These are phyloP conservation scores for Ogataea hybrid DNA, from an alignment of 1,139 yeast species.

Conservation along the genomic window DNA sequence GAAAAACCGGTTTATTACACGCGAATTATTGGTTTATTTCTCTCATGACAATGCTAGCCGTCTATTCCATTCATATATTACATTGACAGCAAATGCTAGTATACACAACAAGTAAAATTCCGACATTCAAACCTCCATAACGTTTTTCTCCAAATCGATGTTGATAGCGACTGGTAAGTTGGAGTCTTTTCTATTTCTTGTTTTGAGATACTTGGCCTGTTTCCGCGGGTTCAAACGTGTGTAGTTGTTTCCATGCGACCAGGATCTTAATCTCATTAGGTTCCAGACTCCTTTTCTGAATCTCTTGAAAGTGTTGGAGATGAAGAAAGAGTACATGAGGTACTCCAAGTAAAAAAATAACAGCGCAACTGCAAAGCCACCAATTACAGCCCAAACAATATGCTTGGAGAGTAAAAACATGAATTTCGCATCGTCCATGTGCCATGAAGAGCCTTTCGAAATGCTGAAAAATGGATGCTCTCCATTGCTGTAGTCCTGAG, in stretches of 20 bases:
- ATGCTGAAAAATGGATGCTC: conserved; percentile 65
- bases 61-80: conserved; percentile 4
- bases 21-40: not conserved
- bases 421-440: conserved; percentile 76
- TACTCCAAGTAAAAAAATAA: conserved; percentile 61
- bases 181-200: conserved; percentile 54
- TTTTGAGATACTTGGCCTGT: conserved; percentile 27
- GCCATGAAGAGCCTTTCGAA: conserved; percentile 87
- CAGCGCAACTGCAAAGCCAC: conserved; percentile 62
- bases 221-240: conserved; percentile 18
- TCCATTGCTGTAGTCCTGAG: conserved; percentile 62
- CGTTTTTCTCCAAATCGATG: conserved; percentile 38
- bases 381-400: conserved; percentile 63
- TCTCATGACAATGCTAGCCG: not conserved
- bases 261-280: conserved; percentile 19
- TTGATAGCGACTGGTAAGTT: conserved; percentile 42
- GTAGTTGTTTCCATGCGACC: conserved; percentile 22
- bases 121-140: conserved; percentile 15
- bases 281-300: conserved; percentile 22
- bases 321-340: conserved; percentile 49
- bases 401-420: conserved; percentile 71
- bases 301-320: conserved; percentile 33
- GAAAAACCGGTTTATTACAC: not conserved
- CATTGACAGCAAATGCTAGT: conserved; percentile 9
- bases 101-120: not conserved